A percentile compares a stretch with the other conserved stretches of the same genome.
phyloP scores from a whole-genome alignment of 1,139 yeast species.

The Yamadazyma sp. region DNA sequence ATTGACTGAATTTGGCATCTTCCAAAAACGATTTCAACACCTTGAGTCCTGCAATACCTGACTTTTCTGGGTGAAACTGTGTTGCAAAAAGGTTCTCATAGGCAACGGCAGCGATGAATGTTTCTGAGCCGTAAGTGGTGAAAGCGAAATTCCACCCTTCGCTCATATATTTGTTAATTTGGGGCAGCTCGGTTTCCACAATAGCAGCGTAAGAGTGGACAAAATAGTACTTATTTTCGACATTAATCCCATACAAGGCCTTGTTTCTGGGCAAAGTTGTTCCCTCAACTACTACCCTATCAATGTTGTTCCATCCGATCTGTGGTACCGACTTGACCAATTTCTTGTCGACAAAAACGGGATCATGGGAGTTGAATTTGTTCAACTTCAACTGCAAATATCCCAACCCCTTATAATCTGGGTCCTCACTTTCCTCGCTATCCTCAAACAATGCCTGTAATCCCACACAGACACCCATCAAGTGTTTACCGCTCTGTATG shows the following conservation, averaged over 20 bases:
- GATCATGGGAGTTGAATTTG: constrained; percentile 57
- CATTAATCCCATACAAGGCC: constrained; percentile 28
- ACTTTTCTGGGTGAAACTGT: constrained; percentile 97
- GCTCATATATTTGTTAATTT: constrained; percentile 29
- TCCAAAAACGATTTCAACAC: constrained; percentile 71
- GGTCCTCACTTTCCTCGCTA: constrained; percentile 70
- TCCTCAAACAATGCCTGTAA: constrained; percentile 76
- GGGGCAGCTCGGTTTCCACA: constrained; percentile 25
- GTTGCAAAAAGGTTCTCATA: constrained; percentile 85
- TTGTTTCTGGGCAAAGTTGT: constrained; percentile 8
- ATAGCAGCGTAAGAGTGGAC: constrained; percentile 91
- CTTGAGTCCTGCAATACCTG: constrained; percentile 84
- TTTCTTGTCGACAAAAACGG: constrained; percentile 20
- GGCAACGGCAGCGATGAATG: constrained; percentile 79
- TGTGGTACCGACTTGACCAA: constrained; percentile 80
- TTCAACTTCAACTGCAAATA: constrained; percentile 52
- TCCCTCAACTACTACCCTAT: constrained; percentile 11
- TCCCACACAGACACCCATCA: constrained; percentile 98
- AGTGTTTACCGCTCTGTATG: constrained; percentile 69
- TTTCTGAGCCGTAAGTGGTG: constrained; percentile 75
- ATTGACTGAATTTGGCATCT: constrained; percentile 37
- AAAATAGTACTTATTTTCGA: constrained; percentile 76
- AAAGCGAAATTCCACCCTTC: constrained; percentile 80
- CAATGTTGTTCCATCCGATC: constrained; percentile 83
- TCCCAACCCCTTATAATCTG: constrained; percentile 51